Conservation (phyloP, 1,284 basidiomycete genomes). For the Boletellus sp. region DNA sequence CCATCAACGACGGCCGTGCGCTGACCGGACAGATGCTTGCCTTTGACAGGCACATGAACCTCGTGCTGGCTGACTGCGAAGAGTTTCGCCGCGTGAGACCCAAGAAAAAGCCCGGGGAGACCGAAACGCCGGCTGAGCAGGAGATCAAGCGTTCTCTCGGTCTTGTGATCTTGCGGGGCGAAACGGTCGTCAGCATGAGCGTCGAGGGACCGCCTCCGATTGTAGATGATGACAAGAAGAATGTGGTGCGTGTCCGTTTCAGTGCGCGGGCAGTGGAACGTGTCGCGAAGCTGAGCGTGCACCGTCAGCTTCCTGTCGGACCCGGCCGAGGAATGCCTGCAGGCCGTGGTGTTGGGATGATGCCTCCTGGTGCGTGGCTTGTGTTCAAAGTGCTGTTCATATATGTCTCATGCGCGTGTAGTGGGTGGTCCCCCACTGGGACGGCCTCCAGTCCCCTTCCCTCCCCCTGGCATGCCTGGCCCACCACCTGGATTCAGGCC, state of each 20-base stretch:
- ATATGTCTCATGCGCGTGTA: conserved; percentile 28
- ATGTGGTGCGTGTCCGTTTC: conserved; percentile 44
- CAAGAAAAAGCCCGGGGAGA: conserved; percentile 79
- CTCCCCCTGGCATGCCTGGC: conserved; percentile 80
- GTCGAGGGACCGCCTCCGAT: conserved; percentile 96
- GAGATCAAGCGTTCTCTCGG: conserved; percentile 97
- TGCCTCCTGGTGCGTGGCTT: conserved; percentile 76
- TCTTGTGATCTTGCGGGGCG: conserved; percentile 93
- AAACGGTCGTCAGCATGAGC: conserved; percentile 92
- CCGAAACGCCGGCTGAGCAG: conserved; percentile 75
- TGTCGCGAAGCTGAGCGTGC: conserved; percentile 16
- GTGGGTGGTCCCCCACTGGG: conserved; percentile 69
- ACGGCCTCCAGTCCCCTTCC: conserved; percentile 82
- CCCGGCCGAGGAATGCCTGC: conserved; percentile 94
- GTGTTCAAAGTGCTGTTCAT: conserved; percentile 15
- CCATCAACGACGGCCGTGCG: conserved; percentile 95
- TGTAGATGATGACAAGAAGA: conserved; percentile 86
- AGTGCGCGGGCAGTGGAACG: conserved; percentile 9
- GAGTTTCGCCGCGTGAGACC: conserved; percentile 89
- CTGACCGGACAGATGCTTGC: conserved; percentile 98
- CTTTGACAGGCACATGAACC: conserved; percentile 99
- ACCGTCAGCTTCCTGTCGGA: conserved; percentile 72
- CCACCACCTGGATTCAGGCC: conserved; percentile 82
- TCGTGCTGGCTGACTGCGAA: conserved; percentile 96
- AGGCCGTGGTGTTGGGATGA: conserved; percentile 95